phyloP scores from a whole-genome alignment of 2,329 filamentous ascomycete genomes.

The Dissoconium aciculare region DNA sequence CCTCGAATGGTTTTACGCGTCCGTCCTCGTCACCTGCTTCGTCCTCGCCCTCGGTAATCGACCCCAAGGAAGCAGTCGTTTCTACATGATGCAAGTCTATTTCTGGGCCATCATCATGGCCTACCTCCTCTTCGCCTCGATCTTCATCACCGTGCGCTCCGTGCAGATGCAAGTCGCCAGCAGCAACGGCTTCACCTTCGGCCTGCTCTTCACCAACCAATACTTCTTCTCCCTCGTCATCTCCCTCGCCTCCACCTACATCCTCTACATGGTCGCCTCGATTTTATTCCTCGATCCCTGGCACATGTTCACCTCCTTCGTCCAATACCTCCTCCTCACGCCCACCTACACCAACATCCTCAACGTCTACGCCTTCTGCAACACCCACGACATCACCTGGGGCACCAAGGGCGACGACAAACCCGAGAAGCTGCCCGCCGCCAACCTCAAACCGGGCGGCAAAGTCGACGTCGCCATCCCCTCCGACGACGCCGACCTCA shows the following conservation, averaged over 20 bases:
- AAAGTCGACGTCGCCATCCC: slow-evolving; percentile 81
- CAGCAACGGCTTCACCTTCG: slow-evolving; percentile 49
- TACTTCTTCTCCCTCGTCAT: slow-evolving; percentile 91
- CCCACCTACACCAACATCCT: slow-evolving; percentile 97
- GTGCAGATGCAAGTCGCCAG: slow-evolving; percentile 55
- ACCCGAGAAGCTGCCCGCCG: slow-evolving; percentile 73
- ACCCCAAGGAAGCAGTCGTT: slow-evolving; percentile 79
- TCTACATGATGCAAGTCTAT: slow-evolving; percentile 94
- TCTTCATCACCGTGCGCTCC: slow-evolving; percentile 83
- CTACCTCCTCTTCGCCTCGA: slow-evolving; percentile 86
- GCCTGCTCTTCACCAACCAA: slow-evolving; percentile 66
- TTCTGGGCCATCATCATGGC: slow-evolving; percentile 96
- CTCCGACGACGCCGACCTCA: slow-evolving; percentile 85
- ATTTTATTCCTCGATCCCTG: slow-evolving; percentile 95
- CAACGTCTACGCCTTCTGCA: slow-evolving; percentile 98
- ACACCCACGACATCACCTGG: slow-evolving; percentile 96
- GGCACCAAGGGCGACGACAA: slow-evolving; percentile 98
- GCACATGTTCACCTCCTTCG: slow-evolving; percentile 93
- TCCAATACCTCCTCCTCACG: slow-evolving; percentile 88
- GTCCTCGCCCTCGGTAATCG: slow-evolving; percentile 88
- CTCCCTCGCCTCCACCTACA: slow-evolving; percentile 78
- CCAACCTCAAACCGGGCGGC: slow-evolving; percentile 80
- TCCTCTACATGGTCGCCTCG: slow-evolving; percentile 82
- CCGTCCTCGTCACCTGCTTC: slow-evolving; percentile 84
- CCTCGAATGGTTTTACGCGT: slow-evolving; percentile 93